Percentiles rank a stretch among this genome's conserved stretches.
Conservation (phyloP, 352 stramenopile genomes). For the Phytophthora fragariaefolia region DNA sequence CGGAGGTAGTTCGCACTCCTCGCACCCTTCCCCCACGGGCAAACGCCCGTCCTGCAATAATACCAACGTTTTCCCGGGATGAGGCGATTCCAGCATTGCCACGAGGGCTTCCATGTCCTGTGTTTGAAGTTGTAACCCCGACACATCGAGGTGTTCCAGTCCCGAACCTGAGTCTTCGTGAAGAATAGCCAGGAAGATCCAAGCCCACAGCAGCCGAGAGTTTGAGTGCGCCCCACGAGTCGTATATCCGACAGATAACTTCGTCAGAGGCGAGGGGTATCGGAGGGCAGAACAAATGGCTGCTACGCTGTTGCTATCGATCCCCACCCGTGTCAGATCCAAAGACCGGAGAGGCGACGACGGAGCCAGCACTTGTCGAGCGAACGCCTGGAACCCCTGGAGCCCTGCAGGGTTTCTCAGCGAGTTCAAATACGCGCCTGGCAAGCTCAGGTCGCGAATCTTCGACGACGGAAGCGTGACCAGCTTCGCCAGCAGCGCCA, state of each 20-base stretch:
- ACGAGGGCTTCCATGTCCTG: constrained; percentile 11
- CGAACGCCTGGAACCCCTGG: constrained; percentile 24
- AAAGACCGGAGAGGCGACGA: constrained; percentile 36
- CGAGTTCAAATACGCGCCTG: constrained; percentile 28
- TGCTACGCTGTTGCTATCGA: constrained; percentile 24
- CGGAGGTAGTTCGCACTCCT: constrained; percentile 28
- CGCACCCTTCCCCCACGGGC: constrained; percentile 31
- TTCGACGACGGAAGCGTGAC: constrained; percentile 28
- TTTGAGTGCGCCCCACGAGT: constrained; percentile 33
- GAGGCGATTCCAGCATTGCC: constrained; percentile 23
- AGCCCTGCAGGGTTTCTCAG: constrained; percentile 20
- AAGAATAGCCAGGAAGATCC: constrained; percentile 54
- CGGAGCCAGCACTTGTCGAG: constrained; percentile 13
- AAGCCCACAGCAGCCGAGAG: constrained; percentile 37
- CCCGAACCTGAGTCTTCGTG: constrained; percentile 41
- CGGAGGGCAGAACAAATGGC: constrained; percentile 41
- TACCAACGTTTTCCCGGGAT: constrained; percentile 28
- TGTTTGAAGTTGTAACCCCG: constrained; percentile 29
- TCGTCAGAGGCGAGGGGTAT: constrained; percentile 24
- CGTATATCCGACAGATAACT: constrained; percentile 33
- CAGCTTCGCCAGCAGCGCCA: constrained; percentile 20
- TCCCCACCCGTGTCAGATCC: constrained; percentile 25
- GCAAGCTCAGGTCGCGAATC: constrained; percentile 24
- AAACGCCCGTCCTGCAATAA: constrained; percentile 25
- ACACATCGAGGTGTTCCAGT: constrained; percentile 37